Evolutionary conservation across 176 grass and related monocot genomes (phyloP), one percentile per base, ranked within the genome.

Genomic region (Phyllostachys edulis): DNA sequence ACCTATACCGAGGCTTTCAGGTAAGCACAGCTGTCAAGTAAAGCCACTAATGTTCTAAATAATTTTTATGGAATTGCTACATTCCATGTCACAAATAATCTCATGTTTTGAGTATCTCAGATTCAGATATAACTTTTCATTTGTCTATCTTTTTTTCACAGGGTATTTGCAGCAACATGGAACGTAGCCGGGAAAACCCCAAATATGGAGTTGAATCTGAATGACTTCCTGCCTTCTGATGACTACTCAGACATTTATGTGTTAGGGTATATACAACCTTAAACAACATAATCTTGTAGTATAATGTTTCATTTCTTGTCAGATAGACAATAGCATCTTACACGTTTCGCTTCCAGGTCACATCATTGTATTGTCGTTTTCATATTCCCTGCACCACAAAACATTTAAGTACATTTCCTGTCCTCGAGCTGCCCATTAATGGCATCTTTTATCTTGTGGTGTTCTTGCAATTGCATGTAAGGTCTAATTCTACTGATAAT

Each of bases 151-250:
- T 9, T 42, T 42, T 42, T 12, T 51, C 37, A 17, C 34, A 92
- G 91, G 91, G 67, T 92, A 50, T 89, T 89, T 80, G 84, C 88
- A 36, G 84, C 87, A 8, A 92, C 91, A 67, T 92, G 91, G 91
- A 92, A 92, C 7, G 91, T 92, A 1, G 87, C 80, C 4, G 91
- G 91, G 14, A 89, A 89, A 21, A 78, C 79, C 13, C 91, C 91
- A 18, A 71, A 89, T 12, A 87, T 76, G 80, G 87, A 37, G 37
- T 71, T 92, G 39, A 78, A 78, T 79, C 91, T 92, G 32, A 89
- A 84, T 62, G 87, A 92, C n/a, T 85, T 92, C 40, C 80, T 92
- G 24, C 91, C 91, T 72, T 76, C 79, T 26, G 80, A 92, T 72
- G 90, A 92, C 36, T 34, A 89, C 8, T 89, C 87, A 21, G 90